phyloP scores from a whole-genome alignment of 2,329 filamentous ascomycete genomes.

The Fusarium lyarnte region DNA sequence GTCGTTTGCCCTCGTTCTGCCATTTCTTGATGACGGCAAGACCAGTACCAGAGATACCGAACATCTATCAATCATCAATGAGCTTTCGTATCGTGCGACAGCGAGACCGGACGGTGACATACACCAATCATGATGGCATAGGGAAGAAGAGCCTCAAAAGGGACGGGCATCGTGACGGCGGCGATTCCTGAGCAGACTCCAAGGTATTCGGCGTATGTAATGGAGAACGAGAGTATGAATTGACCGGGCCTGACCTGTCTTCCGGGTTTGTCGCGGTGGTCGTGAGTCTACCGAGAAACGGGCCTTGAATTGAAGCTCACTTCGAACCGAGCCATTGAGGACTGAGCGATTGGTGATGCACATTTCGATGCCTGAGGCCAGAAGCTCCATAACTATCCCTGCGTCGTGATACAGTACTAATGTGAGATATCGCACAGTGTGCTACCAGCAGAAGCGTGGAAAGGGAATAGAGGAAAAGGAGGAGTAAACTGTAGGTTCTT shows the following conservation, averaged over 20 bases:
- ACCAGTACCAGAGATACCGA: constrained; percentile 67
- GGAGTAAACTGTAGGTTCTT: not conserved
- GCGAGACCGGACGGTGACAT: constrained; percentile 46
- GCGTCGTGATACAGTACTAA: constrained; percentile 23
- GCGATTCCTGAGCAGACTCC: constrained; percentile 47
- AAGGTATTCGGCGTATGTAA: constrained; percentile 11
- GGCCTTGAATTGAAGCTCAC: constrained; percentile 44
- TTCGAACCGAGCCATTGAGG: constrained; percentile 42
- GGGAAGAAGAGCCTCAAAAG: constrained; percentile 71
- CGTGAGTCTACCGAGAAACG: constrained; percentile 35
- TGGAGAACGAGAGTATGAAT: constrained; percentile 31
- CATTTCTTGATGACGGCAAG: constrained; percentile 65
- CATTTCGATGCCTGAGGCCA: constrained; percentile 41
- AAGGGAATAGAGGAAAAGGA: not conserved
- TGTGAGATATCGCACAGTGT: constrained; percentile 3
- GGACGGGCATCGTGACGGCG: constrained; percentile 63
- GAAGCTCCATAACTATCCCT: constrained; percentile 25
- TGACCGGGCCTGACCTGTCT: constrained; percentile 37
- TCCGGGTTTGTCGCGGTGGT: constrained; percentile 27
- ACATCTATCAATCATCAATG: constrained; percentile 62
- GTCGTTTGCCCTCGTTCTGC: constrained; percentile 69
- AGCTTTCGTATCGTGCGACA: constrained; percentile 28
- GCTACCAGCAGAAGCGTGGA: not conserved
- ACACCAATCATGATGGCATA: constrained; percentile 72
- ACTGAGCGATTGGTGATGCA: constrained; percentile 41